Conservation (phyloP, 2,329 filamentous ascomycete genomes). For the Arthroderma uncinatum region DNA sequence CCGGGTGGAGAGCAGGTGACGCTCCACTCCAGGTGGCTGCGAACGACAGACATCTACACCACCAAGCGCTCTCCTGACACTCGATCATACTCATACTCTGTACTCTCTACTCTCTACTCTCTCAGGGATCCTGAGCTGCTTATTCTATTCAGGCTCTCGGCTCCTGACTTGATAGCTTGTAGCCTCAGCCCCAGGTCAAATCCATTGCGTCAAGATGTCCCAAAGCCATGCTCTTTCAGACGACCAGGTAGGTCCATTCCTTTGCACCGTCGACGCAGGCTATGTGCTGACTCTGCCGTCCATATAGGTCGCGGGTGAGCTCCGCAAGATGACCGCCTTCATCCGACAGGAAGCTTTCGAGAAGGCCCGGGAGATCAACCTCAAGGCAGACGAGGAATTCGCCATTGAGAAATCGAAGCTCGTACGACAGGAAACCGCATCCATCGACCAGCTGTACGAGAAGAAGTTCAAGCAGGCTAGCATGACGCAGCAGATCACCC, state of each 20-base stretch:
- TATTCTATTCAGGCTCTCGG: neutral
- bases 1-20: slow-evolving; percentile 4
- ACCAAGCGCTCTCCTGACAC: neutral
- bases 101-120: too few species aligned
- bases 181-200: neutral
- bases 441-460: slow-evolving; percentile 87
- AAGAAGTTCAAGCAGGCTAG: slow-evolving; percentile 99
- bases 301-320: slow-evolving; percentile 79
- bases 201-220: slow-evolving; percentile 56
- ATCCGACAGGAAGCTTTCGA: slow-evolving; percentile 97
- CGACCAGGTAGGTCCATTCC: slow-evolving; percentile 69
- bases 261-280: too few species aligned
- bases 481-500: slow-evolving; percentile 98
- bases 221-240: slow-evolving; percentile 90
- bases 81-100: too few species aligned
- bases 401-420: slow-evolving; percentile 98
- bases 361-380: slow-evolving; percentile 92
- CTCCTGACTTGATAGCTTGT: neutral
- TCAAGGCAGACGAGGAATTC: slow-evolving; percentile 98
- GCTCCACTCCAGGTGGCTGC: neutral
- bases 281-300: neutral
- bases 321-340: slow-evolving; percentile 99
- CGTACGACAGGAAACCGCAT: slow-evolving; percentile 82
- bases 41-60: neutral
- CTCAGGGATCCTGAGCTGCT: neutral